These are phyloP conservation scores for Ophiostoma sp. DNA, from an alignment of 2,329 filamentous ascomycete species.

Conservation along the genomic window DNA sequence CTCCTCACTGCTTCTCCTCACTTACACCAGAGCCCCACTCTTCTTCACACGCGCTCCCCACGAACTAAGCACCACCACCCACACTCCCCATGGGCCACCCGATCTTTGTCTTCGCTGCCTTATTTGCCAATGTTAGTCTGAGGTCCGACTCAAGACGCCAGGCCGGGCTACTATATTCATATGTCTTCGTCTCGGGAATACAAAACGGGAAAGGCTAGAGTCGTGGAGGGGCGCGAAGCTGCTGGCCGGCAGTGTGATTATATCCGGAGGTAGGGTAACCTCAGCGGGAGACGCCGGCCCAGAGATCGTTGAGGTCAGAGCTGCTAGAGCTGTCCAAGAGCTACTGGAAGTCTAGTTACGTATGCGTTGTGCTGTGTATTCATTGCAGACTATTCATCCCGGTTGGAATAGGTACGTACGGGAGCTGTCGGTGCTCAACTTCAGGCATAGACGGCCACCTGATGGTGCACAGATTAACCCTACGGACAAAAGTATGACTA, in stretches of 20 bases:
- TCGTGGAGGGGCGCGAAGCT: neutral
- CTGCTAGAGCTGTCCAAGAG: neutral
- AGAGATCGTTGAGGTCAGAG: neutral
- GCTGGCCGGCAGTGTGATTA: neutral
- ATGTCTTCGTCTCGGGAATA: neutral
- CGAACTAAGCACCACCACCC: neutral
- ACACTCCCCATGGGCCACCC: neutral
- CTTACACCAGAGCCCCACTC: neutral
- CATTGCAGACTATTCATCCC: too few relatives aligned
- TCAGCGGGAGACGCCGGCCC: neutral
- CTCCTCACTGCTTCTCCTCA: constrained; percentile 1
- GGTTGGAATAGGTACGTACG: too few relatives aligned
- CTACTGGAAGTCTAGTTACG: too few relatives aligned
- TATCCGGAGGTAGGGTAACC: neutral
- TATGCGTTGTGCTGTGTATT: too few relatives aligned
- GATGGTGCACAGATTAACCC: too few relatives aligned
- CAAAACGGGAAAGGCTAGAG: neutral
- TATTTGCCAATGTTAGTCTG: neutral
- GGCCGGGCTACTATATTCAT: neutral
- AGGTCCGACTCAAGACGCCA: neutral
- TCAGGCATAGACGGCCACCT: too few relatives aligned
- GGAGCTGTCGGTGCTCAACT: too few relatives aligned
- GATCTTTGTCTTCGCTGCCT: neutral
- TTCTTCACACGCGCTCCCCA: neutral
- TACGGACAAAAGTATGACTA: too few relatives aligned